Evolutionary conservation across 495 filamentous ascomycete genomes (phyloP), one percentile per base, ranked within the genome.

Genomic region (Haplographium delicatum): DNA sequence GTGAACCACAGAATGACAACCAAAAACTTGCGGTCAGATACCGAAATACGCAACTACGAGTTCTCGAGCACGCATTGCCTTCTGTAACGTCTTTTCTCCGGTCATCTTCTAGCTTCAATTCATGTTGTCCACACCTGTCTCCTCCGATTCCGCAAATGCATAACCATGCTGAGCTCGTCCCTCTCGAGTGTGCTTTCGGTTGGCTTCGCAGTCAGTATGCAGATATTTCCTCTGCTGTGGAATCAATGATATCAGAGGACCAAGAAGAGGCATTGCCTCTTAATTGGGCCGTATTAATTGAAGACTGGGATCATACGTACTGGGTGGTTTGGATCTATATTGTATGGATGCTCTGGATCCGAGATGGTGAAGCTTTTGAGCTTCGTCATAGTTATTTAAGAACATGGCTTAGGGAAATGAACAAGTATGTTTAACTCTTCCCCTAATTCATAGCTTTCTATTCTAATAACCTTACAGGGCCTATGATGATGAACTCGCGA

Each of bases 231-330:
- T 9, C 27, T 16, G 27, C 22, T 8, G 25, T 60, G 8, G 11
- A 25, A 15, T 4, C 39, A 18, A 24, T 51, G 19, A 61, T 61
- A 6, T n/a, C 50, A 2, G 34, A 51, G 16, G 58, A 61, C 25
- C 53, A 57, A 19, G 50, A 52, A 11, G 58, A 57, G 30, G n/a
- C 20, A 18, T 26, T 54, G 8, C 58, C 58, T 8, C 25, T 61
- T 4, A 39, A 61, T 35, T 61, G 58, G 58, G 23, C 41, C 1
- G 19, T 49, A 3, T 13, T 61, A 4, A 16, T 51, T 4, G 51
- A 61, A 37, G 54, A 61, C 8, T 54, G 54, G 54, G 51, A 61
- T 30, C 33, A 54, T 6, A 35, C 50, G 1, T 61, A 61, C 33
- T 57, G 50, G 50, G 35, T 57, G 5, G 44, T 56, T 9, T 59